A percentile compares a stretch with the other conserved stretches of the same genome.
phyloP scores from a whole-genome alignment of 345 rosid genomes.

The Iberis pinnata region DNA sequence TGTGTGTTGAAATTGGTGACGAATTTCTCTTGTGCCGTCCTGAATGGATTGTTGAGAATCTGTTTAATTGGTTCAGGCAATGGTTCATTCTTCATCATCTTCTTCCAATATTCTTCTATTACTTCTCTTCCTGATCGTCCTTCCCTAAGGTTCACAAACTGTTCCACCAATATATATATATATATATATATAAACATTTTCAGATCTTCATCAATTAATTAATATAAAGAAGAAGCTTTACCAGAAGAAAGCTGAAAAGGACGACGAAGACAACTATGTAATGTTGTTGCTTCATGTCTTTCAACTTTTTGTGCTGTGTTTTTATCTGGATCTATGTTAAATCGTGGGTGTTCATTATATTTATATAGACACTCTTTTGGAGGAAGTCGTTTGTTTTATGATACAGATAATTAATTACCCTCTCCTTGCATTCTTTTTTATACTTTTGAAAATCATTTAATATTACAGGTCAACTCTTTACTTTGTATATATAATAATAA shows the following conservation, averaged over 20 bases:
- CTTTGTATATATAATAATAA: slow-evolving; percentile 3
- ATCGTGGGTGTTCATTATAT: slow-evolving; percentile 19
- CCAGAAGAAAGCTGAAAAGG: slow-evolving; percentile 27
- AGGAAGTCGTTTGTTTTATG: slow-evolving; percentile 1
- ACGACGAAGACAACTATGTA: slow-evolving; percentile 23
- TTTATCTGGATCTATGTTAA: slow-evolving; percentile 24
- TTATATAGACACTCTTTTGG: slow-evolving; percentile 1
- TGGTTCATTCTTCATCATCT: slow-evolving; percentile 48
- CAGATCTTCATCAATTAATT: slow-evolving; percentile 15
- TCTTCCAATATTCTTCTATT: slow-evolving; percentile 54
- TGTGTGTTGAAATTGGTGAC: slow-evolving; percentile 21
- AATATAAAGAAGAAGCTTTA: slow-evolving; percentile 10
- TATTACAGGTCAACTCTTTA: slow-evolving; percentile 28
- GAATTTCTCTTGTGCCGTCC: slow-evolving; percentile 19
- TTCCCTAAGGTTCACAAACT: slow-evolving; percentile 37
- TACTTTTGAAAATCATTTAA: not conserved
- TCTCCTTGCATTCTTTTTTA: slow-evolving; percentile 2
- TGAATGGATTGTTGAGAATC: slow-evolving; percentile 32
- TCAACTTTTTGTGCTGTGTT: slow-evolving; percentile 12
- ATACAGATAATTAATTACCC: not conserved
- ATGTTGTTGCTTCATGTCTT: slow-evolving; percentile 27
- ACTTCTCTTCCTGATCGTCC: slow-evolving; percentile 45
- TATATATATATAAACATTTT: not conserved
- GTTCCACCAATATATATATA: not conserved
- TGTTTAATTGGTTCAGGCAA: slow-evolving; percentile 50